Conservation (phyloP, 176 grass and related monocot species). For the Triticum dicoccoides region DNA sequence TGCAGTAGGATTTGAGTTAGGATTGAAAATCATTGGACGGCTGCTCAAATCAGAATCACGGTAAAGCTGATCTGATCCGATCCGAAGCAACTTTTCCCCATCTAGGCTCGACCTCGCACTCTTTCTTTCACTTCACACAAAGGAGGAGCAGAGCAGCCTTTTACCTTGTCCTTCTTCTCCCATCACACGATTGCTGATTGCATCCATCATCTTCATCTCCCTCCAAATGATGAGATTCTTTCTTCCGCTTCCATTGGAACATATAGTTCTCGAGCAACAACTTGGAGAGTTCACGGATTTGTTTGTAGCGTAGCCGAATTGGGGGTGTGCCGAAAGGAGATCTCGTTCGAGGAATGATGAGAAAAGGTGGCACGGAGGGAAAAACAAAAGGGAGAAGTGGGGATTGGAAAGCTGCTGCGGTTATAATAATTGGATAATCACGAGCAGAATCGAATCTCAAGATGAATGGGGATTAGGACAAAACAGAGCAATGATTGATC, state of each 20-base stretch:
- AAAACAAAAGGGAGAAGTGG: background rate
- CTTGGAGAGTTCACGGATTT: background rate
- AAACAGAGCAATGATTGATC: slow-evolving; percentile 48
- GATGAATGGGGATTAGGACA: slow-evolving; percentile 41
- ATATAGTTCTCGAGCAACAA: too few species aligned
- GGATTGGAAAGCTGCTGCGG: slow-evolving; percentile 30
- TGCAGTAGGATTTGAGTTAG: background rate
- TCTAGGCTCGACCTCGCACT: too few species aligned
- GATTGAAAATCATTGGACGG: slow-evolving; percentile 27
- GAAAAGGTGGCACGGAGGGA: background rate
- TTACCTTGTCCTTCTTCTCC: background rate
- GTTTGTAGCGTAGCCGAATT: background rate
- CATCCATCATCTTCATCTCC: background rate
- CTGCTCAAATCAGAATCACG: background rate
- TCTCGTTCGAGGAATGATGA: background rate
- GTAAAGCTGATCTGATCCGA: slow-evolving; percentile 16
- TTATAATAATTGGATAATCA: slow-evolving; percentile 37
- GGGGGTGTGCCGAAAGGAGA: background rate
- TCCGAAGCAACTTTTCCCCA: slow-evolving; percentile 4
- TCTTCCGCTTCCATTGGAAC: background rate
- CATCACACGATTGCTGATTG: background rate
- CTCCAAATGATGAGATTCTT: background rate
- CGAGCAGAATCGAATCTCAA: slow-evolving; percentile 31
- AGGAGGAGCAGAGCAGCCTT: slow-evolving; percentile 10
- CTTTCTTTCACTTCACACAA: slow-evolving; percentile 16